Percentiles rank a stretch among this genome's conserved stretches.
These are phyloP conservation scores for Fusarium newnesense DNA, from an alignment of 2,329 filamentous ascomycete genomes.

Conservation along the genomic window DNA sequence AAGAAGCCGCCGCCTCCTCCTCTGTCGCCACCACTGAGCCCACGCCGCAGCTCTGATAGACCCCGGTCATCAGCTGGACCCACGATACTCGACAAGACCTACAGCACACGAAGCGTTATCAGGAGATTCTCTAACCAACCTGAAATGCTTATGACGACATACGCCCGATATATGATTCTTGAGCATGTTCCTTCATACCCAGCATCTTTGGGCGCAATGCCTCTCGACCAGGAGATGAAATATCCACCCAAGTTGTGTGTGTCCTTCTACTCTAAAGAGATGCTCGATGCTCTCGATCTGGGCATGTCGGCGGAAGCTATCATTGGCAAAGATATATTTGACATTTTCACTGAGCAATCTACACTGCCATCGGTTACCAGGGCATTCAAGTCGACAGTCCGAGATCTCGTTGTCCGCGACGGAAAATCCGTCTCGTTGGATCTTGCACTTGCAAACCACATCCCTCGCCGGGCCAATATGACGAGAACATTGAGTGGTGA, in stretches of 20 bases:
- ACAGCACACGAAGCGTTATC: conserved; percentile 42
- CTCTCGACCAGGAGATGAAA: conserved; percentile 43
- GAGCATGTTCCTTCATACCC: conserved; percentile 43
- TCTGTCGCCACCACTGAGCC: conserved; percentile 40
- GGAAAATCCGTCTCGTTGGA: conserved; percentile 50
- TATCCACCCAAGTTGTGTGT: conserved; percentile 52
- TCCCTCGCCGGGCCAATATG: conserved; percentile 41
- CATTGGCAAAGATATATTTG: conserved; percentile 63
- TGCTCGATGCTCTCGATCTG: conserved; percentile 60
- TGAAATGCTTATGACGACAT: conserved; percentile 41
- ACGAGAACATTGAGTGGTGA: conserved; percentile 29
- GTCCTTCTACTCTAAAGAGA: conserved; percentile 58
- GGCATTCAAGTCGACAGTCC: conserved; percentile 57
- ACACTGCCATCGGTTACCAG: conserved; percentile 56
- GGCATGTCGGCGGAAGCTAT: conserved; percentile 50
- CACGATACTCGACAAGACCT: conserved; percentile 37
- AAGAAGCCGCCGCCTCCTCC: conserved; percentile 40
- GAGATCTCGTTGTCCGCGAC: conserved; percentile 50
- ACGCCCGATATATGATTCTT: conserved; percentile 48
- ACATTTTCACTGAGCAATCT: conserved; percentile 61
- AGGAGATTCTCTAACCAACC: conserved; percentile 35
- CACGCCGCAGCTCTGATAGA: conserved; percentile 41
- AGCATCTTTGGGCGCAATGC: conserved; percentile 37
- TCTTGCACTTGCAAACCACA: conserved; percentile 43
- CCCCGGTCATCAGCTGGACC: conserved; percentile 40